Conservation (phyloP, 495 filamentous ascomycete species). For the Aspergillus egyptiacus region DNA sequence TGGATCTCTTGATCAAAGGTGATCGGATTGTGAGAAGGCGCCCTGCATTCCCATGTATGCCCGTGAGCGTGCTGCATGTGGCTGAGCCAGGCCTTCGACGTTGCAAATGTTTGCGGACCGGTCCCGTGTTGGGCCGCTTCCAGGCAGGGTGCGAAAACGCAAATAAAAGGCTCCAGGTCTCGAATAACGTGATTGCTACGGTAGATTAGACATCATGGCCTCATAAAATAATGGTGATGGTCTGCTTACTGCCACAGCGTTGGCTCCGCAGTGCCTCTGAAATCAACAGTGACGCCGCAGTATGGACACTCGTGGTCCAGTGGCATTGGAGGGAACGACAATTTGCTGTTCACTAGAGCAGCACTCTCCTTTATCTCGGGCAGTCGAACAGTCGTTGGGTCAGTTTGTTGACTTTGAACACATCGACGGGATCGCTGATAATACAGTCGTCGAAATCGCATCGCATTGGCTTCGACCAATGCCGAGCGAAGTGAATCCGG, state of each 20-base stretch:
- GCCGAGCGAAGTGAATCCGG: conserved; percentile 26
- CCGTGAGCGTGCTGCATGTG: conserved; percentile 32
- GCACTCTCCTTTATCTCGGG: too few relatives aligned
- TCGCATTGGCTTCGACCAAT: conserved; percentile 28
- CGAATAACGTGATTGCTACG: conserved; percentile 26
- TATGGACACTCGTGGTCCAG: conserved; percentile 25
- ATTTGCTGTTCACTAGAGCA: too few relatives aligned
- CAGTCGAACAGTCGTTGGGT: too few relatives aligned
- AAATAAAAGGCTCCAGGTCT: conserved; percentile 30
- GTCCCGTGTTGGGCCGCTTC: conserved; percentile 18
- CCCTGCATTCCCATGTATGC: conserved; percentile 29
- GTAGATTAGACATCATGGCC: conserved; percentile 16
- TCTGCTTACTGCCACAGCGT: conserved; percentile 20
- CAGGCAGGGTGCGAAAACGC: conserved; percentile 23
- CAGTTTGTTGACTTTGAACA: conserved; percentile 20
- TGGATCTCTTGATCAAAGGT: too few relatives aligned
- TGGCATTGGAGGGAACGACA: conserved; percentile 29
- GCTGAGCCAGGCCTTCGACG: conserved; percentile 28
- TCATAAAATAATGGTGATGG: conserved; percentile 7
- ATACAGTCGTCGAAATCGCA: conserved; percentile 32
- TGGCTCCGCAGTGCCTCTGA: conserved; percentile 19
- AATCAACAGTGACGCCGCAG: conserved; percentile 29
- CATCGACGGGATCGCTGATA: conserved; percentile 29
- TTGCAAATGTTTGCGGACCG: conserved; percentile 26
- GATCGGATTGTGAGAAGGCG: conserved; percentile 28